Conservation (phyloP, 768 basidiomycete genomes). For the Pulveroboletus sp. region DNA sequence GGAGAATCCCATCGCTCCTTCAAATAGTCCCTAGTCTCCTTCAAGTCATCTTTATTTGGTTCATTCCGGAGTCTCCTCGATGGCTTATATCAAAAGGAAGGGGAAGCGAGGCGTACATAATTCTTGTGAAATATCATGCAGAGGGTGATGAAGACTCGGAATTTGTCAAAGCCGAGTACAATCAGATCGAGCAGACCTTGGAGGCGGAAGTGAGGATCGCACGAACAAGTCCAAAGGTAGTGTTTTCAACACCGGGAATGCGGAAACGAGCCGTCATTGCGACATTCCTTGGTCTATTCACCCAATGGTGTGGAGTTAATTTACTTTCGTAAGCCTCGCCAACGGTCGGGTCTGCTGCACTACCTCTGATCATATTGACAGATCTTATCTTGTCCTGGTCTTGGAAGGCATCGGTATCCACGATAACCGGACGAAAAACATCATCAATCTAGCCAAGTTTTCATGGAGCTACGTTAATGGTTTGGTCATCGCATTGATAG, state of each 20-base stretch:
- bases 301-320: slow-evolving; percentile 15
- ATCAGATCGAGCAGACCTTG: slow-evolving; percentile 54
- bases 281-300: slow-evolving; percentile 12
- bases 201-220: slow-evolving; percentile 24
- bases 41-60: slow-evolving; percentile 54
- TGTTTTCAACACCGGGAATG: slow-evolving; percentile 13
- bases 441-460: slow-evolving; percentile 11
- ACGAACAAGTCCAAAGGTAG: neutral
- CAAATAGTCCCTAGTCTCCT: slow-evolving; percentile 53
- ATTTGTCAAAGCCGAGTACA: slow-evolving; percentile 57
- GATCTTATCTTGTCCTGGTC: slow-evolving; percentile 11
- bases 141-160: slow-evolving; percentile 51
- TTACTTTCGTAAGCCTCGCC: slow-evolving; percentile 3
- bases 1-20: slow-evolving; percentile 65
- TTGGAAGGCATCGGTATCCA: slow-evolving; percentile 21
- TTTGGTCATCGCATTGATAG: slow-evolving; percentile 4
- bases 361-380: neutral
- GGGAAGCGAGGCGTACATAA: slow-evolving; percentile 42
- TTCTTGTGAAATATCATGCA: slow-evolving; percentile 58
- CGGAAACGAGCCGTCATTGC: slow-evolving; percentile 12
- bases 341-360: too few relatives aligned
- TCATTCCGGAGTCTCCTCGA: slow-evolving; percentile 63
- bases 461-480: slow-evolving; percentile 12
- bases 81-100: slow-evolving; percentile 63
- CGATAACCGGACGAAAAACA: slow-evolving; percentile 15